Evolutionary conservation across 805 yeast species (phyloP).

Genomic region (Saccharomycopsis capsularis): DNA sequence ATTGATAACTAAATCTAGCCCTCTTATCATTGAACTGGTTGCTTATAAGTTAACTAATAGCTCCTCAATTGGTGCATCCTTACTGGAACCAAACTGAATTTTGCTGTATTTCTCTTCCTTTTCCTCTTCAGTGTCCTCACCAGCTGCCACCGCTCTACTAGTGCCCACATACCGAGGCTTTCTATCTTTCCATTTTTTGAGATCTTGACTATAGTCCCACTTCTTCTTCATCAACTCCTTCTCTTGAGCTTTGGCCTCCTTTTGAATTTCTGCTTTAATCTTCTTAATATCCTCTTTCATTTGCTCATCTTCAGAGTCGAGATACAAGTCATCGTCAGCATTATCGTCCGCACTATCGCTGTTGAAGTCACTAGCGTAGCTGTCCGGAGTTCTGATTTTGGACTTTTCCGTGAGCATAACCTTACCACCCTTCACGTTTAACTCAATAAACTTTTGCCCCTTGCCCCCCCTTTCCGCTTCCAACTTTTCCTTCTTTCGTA

Average conservation of each 20-base stretch:
- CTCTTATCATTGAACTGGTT: neutral
- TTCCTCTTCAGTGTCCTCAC: neutral
- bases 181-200: constrained; percentile 43
- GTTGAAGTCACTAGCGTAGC: constrained; percentile 22
- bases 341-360: constrained; percentile 29
- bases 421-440: constrained; percentile 75
- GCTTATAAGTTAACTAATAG: neutral
- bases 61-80: constrained; percentile 9
- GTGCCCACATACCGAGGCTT: constrained; percentile 9
- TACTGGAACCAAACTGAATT: constrained; percentile 1
- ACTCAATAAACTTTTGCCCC: constrained; percentile 66
- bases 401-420: constrained; percentile 53
- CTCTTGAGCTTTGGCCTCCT: constrained; percentile 32
- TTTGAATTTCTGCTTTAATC: constrained; percentile 30
- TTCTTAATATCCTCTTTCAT: constrained; percentile 29
- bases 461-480: constrained; percentile 60
- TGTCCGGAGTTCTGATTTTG: neutral
- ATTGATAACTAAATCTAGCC: constrained; percentile 8
- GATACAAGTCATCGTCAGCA: constrained; percentile 34
- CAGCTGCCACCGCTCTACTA: neutral
- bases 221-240: constrained; percentile 31
- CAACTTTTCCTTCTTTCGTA: constrained; percentile 54
- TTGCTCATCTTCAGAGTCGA: constrained; percentile 26
- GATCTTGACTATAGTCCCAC: constrained; percentile 60
- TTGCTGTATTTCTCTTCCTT: neutral